phyloP scores from a whole-genome alignment of 2,329 filamentous ascomycete genomes.

The Aspergillus cejpii region DNA sequence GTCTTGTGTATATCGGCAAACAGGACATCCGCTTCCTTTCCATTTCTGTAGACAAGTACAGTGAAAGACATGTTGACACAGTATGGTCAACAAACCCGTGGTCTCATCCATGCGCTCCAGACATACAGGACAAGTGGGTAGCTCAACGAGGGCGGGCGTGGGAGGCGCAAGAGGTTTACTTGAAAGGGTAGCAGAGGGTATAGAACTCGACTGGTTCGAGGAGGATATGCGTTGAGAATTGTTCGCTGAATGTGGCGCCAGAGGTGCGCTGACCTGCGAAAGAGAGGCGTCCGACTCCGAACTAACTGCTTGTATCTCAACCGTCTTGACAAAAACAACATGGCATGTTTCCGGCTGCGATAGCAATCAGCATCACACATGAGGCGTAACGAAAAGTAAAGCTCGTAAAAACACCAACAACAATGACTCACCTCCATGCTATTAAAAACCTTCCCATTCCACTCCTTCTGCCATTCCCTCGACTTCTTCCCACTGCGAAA shows the following conservation, averaged over 20 bases:
- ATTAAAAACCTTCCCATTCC: conserved; percentile 91
- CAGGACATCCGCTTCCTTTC: conserved; percentile 87
- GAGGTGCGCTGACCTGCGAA: conserved; percentile 55
- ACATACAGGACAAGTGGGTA: conserved; percentile 94
- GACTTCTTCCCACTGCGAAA: conserved; percentile 72
- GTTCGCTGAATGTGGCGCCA: conserved; percentile 37
- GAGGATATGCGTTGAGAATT: conserved; percentile 18
- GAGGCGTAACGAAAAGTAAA: background rate
- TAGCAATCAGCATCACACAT: conserved; percentile 10
- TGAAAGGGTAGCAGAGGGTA: conserved; percentile 44
- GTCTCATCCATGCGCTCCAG: conserved; percentile 98
- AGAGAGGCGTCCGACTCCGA: conserved; percentile 23
- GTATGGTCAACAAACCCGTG: conserved; percentile 86
- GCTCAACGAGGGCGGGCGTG: conserved; percentile 77
- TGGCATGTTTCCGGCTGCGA: conserved; percentile 81
- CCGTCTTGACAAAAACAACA: conserved; percentile 87
- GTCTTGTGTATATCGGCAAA: conserved; percentile 81
- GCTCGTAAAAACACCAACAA: conserved; percentile 1
- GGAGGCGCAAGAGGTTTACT: conserved; percentile 61
- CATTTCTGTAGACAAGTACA: conserved; percentile 94
- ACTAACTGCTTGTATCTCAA: conserved; percentile 68
- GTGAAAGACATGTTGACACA: conserved; percentile 96
- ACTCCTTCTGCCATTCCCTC: conserved; percentile 71
- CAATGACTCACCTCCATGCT: conserved; percentile 64
- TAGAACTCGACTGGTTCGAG: conserved; percentile 28